phyloP scores from a whole-genome alignment of 345 rosid genomes.

The Boechera retrofracta region DNA sequence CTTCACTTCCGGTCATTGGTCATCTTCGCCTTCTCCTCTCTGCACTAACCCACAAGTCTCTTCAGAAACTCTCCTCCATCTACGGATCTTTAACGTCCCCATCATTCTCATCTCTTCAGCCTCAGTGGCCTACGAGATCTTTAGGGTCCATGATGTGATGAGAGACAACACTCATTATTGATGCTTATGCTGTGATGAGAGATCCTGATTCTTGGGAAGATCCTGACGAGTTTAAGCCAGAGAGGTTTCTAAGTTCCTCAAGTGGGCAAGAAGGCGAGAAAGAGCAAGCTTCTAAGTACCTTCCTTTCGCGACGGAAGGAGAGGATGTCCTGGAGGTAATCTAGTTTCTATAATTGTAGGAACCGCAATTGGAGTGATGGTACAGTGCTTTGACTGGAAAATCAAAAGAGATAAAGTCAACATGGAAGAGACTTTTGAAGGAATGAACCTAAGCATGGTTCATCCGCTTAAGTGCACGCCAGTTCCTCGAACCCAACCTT shows the following conservation, averaged over 20 bases:
- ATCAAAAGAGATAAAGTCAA: not conserved
- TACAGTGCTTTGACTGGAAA: conserved; percentile 1
- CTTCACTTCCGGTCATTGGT: not conserved
- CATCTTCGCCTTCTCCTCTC: conserved; percentile 7
- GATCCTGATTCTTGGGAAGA: conserved; percentile 14
- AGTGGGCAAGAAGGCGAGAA: not conserved
- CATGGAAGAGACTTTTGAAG: not conserved
- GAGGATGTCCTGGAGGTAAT: not conserved
- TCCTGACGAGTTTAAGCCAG: conserved; percentile 9
- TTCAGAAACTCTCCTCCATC: conserved; percentile 18
- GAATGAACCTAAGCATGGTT: conserved; percentile 1
- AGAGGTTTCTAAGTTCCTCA: not conserved
- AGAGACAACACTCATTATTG: not conserved
- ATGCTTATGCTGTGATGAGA: conserved; percentile 13
- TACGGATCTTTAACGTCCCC: not conserved
- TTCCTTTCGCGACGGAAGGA: not conserved
- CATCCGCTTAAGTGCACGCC: not conserved
- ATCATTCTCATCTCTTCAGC: not conserved
- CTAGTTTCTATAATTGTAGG: not conserved
- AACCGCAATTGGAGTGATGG: not conserved
- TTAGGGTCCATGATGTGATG: not conserved
- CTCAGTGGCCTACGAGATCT: not conserved
- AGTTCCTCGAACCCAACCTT: not conserved
- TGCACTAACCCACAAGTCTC: not conserved
- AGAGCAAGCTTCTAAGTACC: not conserved